A percentile compares a stretch with the other conserved stretches of the same genome.
phyloP scores from a whole-genome alignment of 148 eudicot genomes.

The Rhododendron henanense region DNA sequence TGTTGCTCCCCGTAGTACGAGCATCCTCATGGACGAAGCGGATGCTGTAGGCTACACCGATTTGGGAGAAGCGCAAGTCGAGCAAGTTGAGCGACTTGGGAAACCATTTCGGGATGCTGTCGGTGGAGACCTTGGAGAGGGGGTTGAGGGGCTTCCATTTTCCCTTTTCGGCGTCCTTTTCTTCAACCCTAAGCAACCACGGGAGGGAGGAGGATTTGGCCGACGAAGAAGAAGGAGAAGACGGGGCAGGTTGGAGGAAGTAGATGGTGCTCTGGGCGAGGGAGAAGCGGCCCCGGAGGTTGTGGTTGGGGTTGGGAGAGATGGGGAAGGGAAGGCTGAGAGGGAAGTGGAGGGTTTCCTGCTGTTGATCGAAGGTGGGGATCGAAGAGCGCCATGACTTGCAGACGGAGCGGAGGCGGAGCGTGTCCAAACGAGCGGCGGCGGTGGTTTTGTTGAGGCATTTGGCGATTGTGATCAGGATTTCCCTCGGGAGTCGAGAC shows the following conservation, averaged over 20 bases:
- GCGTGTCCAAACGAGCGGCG: not conserved
- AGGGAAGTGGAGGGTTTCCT: not conserved
- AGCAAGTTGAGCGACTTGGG: not conserved
- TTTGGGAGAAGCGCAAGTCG: not conserved
- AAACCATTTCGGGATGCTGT: not conserved
- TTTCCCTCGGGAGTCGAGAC: not conserved
- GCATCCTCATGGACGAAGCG: not conserved
- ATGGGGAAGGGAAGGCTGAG: not conserved
- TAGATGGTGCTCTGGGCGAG: not conserved
- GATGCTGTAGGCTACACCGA: not conserved
- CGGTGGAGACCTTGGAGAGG: not conserved
- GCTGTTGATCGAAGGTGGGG: not conserved
- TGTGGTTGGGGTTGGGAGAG: not conserved
- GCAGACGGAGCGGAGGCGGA: not conserved
- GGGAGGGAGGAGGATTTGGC: not conserved
- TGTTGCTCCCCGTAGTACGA: too few relatives aligned
- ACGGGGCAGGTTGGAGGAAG: not conserved
- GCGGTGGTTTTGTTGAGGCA: not conserved
- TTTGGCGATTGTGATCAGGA: not conserved
- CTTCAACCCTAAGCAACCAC: not conserved
- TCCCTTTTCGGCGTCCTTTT: not conserved
- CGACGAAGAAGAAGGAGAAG: not conserved
- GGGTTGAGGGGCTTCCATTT: not conserved
- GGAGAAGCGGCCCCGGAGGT: not conserved
- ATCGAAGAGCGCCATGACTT: too few relatives aligned